A percentile compares a stretch with the other conserved stretches of the same genome.
These are phyloP conservation scores for Fusarium sp. DNA, from an alignment of 2,329 filamentous ascomycete species.

Conservation along the genomic window DNA sequence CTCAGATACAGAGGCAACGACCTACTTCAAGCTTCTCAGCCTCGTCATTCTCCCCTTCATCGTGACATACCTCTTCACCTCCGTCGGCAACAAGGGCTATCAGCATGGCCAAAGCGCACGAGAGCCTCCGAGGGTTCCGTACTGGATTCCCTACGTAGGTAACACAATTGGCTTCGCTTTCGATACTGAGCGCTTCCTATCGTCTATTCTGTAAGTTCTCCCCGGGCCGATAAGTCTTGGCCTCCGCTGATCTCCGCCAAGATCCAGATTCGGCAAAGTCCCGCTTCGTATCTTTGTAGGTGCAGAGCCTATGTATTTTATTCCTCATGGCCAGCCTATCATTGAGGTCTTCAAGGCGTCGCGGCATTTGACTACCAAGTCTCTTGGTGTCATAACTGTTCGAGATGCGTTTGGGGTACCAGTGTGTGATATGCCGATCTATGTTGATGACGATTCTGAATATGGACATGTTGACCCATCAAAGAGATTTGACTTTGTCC, in stretches of 20 bases:
- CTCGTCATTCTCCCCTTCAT: slow-evolving; percentile 2
- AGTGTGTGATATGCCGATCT: slow-evolving; percentile 6
- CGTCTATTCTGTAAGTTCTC: slow-evolving; percentile 9
- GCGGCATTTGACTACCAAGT: slow-evolving; percentile 24
- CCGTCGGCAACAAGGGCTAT: slow-evolving; percentile 3
- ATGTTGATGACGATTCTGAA: slow-evolving; percentile 7
- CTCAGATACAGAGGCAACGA: neutral
- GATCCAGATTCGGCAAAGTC: slow-evolving; percentile 28
- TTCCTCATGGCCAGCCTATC: slow-evolving; percentile 25
- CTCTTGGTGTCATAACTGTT: slow-evolving; percentile 20
- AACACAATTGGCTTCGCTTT: slow-evolving; percentile 28
- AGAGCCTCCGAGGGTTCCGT: slow-evolving; percentile 25
- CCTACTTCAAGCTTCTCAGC: neutral
- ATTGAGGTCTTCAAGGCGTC: slow-evolving; percentile 26
- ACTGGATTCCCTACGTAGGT: slow-evolving; percentile 23
- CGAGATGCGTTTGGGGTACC: slow-evolving; percentile 31
- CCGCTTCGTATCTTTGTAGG: slow-evolving; percentile 28
- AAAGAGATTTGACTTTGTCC: slow-evolving; percentile 17
- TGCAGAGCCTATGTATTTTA: slow-evolving; percentile 30
- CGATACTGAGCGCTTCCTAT: slow-evolving; percentile 24
- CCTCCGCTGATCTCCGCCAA: neutral
- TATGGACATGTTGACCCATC: slow-evolving; percentile 5
- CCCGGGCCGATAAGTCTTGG: fast-evolving
- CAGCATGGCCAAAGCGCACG: neutral
- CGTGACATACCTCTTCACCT: slow-evolving; percentile 16